phyloP scores from a whole-genome alignment of 345 rosid genomes.

The Firmiana major region DNA sequence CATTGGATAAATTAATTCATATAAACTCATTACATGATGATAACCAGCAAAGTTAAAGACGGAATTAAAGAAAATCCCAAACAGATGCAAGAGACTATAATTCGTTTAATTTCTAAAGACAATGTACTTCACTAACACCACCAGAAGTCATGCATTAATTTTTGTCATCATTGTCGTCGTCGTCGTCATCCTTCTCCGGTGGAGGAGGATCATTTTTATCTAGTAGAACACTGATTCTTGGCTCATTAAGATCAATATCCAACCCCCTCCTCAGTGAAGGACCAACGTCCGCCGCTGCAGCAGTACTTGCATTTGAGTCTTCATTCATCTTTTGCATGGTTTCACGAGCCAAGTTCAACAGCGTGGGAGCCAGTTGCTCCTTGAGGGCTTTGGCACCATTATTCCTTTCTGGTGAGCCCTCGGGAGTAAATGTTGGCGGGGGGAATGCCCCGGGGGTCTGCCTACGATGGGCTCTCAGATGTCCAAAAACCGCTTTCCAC shows the following conservation, averaged over 20 bases:
- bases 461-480: slow-evolving; percentile 8
- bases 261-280: not conserved
- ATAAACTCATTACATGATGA: not conserved
- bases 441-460: slow-evolving; percentile 14
- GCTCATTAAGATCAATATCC: not conserved
- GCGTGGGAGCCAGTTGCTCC: slow-evolving; percentile 13
- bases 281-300: not conserved
- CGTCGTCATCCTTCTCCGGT: not conserved
- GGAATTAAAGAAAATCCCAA: not conserved
- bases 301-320: not conserved
- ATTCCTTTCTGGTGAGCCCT: not conserved
- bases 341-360: slow-evolving; percentile 9
- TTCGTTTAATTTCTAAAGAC: not conserved
- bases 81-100: not conserved
- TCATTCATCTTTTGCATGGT: not conserved
- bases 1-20: not conserved
- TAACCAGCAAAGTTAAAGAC: not conserved
- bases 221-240: not conserved
- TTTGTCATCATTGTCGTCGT: not conserved
- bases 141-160: not conserved
- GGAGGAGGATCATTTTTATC: slow-evolving; percentile 5
- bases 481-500: slow-evolving; percentile 17
- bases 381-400: not conserved
- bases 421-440: slow-evolving; percentile 7
- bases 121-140: not conserved